A percentile compares a stretch with the other conserved stretches of the same genome.
Conservation (phyloP, 768 basidiomycete genomes). For the Lentinula detonsa region DNA sequence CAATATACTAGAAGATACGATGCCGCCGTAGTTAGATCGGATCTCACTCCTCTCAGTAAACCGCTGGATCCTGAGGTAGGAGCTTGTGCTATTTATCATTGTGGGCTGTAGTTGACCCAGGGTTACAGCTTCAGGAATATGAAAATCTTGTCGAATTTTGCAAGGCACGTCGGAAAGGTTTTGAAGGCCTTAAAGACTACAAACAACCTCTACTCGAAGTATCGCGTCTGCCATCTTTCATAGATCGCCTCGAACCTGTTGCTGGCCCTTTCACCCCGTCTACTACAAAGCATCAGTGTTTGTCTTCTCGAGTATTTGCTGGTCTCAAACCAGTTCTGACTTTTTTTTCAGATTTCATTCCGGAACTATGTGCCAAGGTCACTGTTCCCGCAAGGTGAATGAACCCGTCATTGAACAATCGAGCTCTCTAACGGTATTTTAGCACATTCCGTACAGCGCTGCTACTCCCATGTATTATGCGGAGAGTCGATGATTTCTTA, state of each 20-base stretch:
- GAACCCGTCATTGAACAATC: slow-evolving; percentile 4
- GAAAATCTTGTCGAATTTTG: slow-evolving; percentile 62
- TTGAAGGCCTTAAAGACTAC: slow-evolving; percentile 54
- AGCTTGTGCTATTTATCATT: slow-evolving; percentile 10
- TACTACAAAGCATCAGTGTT: not conserved
- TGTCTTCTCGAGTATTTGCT: not conserved
- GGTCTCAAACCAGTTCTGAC: not conserved
- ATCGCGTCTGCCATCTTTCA: slow-evolving; percentile 36
- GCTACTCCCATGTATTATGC: slow-evolving; percentile 69
- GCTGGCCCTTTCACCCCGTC: slow-evolving; percentile 32
- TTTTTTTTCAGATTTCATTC: slow-evolving; percentile 59
- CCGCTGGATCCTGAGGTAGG: slow-evolving; percentile 60
- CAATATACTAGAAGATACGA: slow-evolving; percentile 72
- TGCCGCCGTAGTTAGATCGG: slow-evolving; percentile 47
- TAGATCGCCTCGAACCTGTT: slow-evolving; percentile 58
- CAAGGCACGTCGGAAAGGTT: slow-evolving; percentile 53
- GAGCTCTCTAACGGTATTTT: not conserved
- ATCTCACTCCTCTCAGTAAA: slow-evolving; percentile 70
- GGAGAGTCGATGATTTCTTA: slow-evolving; percentile 67
- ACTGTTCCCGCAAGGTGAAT: slow-evolving; percentile 68
- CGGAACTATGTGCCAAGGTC: slow-evolving; percentile 72
- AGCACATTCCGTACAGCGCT: slow-evolving; percentile 66
- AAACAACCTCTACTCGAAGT: slow-evolving; percentile 74
- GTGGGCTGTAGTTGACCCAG: not conserved
- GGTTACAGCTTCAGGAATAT: slow-evolving; percentile 29